phyloP scores from a whole-genome alignment of 2,329 filamentous ascomycete genomes.

The Botrytis fabae region DNA sequence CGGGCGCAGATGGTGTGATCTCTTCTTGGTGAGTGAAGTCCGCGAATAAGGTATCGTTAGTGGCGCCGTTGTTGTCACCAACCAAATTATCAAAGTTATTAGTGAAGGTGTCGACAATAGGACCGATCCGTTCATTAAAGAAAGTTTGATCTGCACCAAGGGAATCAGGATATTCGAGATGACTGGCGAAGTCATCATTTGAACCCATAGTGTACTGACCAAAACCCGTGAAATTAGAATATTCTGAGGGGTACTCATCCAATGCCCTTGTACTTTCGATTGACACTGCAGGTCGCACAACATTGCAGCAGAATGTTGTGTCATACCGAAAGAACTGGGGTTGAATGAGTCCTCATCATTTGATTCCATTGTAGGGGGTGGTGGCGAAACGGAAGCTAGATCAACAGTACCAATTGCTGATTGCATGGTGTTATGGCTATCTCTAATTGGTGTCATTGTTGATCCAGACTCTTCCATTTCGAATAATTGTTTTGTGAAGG shows the following conservation, averaged over 20 bases:
- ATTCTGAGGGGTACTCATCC: slow-evolving; percentile 41
- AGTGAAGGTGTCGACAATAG: slow-evolving; percentile 68
- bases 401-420: slow-evolving; percentile 54
- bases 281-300: slow-evolving; percentile 99
- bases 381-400: slow-evolving; percentile 59
- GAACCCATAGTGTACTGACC: slow-evolving; percentile 63
- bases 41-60: slow-evolving; percentile 53
- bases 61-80: slow-evolving; percentile 59
- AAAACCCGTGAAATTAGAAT: slow-evolving; percentile 54
- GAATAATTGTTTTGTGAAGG: slow-evolving; percentile 61
- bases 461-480: slow-evolving; percentile 44
- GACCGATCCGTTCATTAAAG: slow-evolving; percentile 74
- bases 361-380: slow-evolving; percentile 48
- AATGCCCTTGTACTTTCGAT: slow-evolving; percentile 59
- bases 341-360: slow-evolving; percentile 47
- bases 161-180: slow-evolving; percentile 68
- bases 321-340: slow-evolving; percentile 68
- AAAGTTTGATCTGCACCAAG: slow-evolving; percentile 72
- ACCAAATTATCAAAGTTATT: slow-evolving; percentile 67
- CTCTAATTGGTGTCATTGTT: slow-evolving; percentile 33
- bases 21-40: slow-evolving; percentile 55
- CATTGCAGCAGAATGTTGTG: slow-evolving; percentile 99
- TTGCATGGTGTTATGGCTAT: slow-evolving; percentile 36
- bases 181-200: slow-evolving; percentile 52
- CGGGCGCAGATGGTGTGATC: slow-evolving; percentile 37